These are phyloP conservation scores for Lecanicillium sp. DNA, from an alignment of 2,329 filamentous ascomycete species.

Conservation along the genomic window DNA sequence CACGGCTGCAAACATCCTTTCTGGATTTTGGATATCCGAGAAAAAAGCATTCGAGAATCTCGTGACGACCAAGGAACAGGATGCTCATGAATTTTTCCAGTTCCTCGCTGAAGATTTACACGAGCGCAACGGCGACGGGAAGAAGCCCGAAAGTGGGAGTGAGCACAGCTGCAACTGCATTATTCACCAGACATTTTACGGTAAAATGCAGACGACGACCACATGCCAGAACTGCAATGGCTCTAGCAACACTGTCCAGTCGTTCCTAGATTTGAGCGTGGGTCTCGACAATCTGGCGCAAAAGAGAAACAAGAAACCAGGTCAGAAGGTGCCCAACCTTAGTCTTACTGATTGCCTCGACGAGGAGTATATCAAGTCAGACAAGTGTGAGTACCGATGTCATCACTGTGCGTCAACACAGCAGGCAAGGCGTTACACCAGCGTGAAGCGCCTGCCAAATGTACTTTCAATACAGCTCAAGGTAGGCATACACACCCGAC, in stretches of 20 bases:
- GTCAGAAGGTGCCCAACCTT: slow-evolving; percentile 35
- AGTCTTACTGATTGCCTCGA: slow-evolving; percentile 70
- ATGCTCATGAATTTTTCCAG: slow-evolving; percentile 95
- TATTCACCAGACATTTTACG: slow-evolving; percentile 90
- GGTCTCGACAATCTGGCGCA: slow-evolving; percentile 73
- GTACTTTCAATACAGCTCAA: slow-evolving; percentile 91
- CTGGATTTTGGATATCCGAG: slow-evolving; percentile 84
- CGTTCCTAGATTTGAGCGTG: slow-evolving; percentile 84
- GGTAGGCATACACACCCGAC: slow-evolving; percentile 41
- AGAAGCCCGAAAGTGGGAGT: slow-evolving; percentile 52
- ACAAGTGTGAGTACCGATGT: slow-evolving; percentile 87
- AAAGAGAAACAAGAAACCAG: slow-evolving; percentile 52
- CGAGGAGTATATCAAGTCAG: slow-evolving; percentile 77
- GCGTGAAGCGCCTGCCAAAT: slow-evolving; percentile 78
- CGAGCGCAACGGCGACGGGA: slow-evolving; percentile 68
- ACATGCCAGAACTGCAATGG: slow-evolving; percentile 85
- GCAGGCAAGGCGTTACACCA: slow-evolving; percentile 77
- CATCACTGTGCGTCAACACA: slow-evolving; percentile 70
- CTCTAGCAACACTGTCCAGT: slow-evolving; percentile 75
- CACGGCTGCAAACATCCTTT: slow-evolving; percentile 81
- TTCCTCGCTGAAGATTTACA: slow-evolving; percentile 91
- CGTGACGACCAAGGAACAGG: slow-evolving; percentile 90
- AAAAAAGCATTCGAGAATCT: slow-evolving; percentile 65
- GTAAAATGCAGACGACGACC: slow-evolving; percentile 82
- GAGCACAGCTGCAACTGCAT: slow-evolving; percentile 76